Evolutionary conservation across 1,139 yeast species (phyloP), one percentile per base, ranked within the genome.

Genomic region (Taiozyma sp.): DNA sequence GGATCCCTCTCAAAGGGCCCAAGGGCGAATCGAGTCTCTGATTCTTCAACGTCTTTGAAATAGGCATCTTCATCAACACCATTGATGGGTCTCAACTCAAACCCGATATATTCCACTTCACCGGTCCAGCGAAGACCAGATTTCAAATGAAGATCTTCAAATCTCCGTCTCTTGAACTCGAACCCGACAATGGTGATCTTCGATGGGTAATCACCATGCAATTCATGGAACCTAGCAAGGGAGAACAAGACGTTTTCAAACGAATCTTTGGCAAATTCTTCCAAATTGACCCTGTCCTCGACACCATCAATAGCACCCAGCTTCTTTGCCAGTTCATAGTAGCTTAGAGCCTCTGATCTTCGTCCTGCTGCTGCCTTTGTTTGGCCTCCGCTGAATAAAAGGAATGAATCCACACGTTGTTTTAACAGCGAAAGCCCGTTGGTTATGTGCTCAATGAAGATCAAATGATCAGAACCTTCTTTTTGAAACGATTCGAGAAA

Each of bases 241-340:
- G 85, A 80, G 63, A 80, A 87, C 2, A 86, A 56, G 8, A 88
- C 77, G 63, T 88, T 88, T 62, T 88, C 96, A 64, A 84, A 85
- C 2, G 95, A 87, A 64, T 88, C 96, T 44, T 89, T 69, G 0
- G 96, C 91, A 65, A 69, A 85, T 57, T 84, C 89, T 62, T 88
- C 96, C 4, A 67, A 61, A 22, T 60, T 54, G 4, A 68, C 50
- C 40, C 59, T 56, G 2, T 50, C 43, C 9, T 51, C 46, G 11
- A 62, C 55, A 3, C 59, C 49, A 13, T 44, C 35, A 7, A 54
- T 32, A 22, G 56, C 48, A 4, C 53, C 56, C 14, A 66, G 44
- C 9, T 62, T 50, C 28, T 58, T 53, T 22, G 62, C 57, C 34
- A 65, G 52, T 39, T 61, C 50, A 34, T 56, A 75, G 62, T 87